A percentile compares a stretch with the other conserved stretches of the same genome.
Conservation (phyloP, 139 green algal genomes). For the Picochlorum costavermella region DNA sequence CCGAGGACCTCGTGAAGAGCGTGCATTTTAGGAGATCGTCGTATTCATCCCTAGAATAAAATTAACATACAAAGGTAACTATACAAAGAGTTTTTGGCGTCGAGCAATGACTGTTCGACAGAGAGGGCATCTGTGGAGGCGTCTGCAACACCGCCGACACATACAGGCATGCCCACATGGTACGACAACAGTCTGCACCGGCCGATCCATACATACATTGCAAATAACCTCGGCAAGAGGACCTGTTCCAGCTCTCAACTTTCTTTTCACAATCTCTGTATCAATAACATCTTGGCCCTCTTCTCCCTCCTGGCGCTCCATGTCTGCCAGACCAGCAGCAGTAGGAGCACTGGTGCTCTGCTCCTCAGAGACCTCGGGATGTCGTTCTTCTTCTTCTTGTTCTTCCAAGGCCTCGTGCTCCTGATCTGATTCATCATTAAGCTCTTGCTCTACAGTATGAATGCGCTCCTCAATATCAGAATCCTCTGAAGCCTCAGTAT, state of each 20-base stretch:
- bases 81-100: conserved; percentile 59
- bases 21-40: no score
- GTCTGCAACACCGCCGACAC: conserved; percentile 58
- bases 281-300: background rate
- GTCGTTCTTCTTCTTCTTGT: conserved; percentile 4
- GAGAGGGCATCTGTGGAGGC: conserved; percentile 59
- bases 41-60: no score
- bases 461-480: conserved; percentile 29
- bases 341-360: no score
- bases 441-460: conserved; percentile 5
- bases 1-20: no score
- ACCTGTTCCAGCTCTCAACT: background rate
- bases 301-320: background rate
- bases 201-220: conserved; percentile 53
- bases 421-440: background rate
- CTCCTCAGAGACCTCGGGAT: background rate
- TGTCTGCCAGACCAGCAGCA: no score
- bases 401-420: no score
- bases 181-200: conserved; percentile 64
- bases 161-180: conserved; percentile 72
- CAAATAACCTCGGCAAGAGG: conserved; percentile 30
- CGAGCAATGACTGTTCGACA: conserved; percentile 61
- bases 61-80: conserved; percentile 1
- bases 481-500: conserved; percentile 18
- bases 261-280: background rate